These are phyloP conservation scores for Dysphania ambrosioides DNA, from an alignment of 148 eudicot genomes.

Conservation along the genomic window DNA sequence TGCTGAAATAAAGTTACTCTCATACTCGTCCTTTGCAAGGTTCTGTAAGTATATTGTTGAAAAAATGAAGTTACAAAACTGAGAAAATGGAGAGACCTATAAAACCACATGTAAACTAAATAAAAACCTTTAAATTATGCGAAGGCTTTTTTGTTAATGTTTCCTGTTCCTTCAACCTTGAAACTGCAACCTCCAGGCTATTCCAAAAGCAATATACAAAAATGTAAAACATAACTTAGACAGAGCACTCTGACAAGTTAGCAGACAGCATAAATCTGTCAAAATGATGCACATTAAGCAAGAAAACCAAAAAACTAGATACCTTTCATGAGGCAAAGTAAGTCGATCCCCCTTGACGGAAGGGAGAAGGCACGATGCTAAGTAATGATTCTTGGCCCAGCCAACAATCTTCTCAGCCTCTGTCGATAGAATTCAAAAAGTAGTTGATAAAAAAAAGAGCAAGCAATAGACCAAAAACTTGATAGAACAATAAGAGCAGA, in stretches of 20 bases:
- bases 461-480: background rate
- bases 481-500: background rate
- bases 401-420: conserved; percentile 97
- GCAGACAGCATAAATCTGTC: background rate
- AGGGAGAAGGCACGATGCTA: conserved; percentile 73
- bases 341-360: conserved; percentile 61
- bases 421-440: conserved; percentile 27
- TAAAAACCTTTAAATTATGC: conserved; percentile 74
- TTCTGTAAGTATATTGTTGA: conserved; percentile 44
- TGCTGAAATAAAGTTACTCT: conserved; percentile 90
- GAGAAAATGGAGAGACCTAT: background rate
- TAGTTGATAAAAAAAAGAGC: no score
- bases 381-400: conserved; percentile 91
- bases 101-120: background rate
- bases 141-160: conserved; percentile 65
- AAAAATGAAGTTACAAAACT: conserved; percentile 9
- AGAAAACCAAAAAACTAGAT: conserved; percentile 13
- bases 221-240: background rate
- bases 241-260: background rate
- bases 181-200: conserved; percentile 83
- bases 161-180: conserved; percentile 81
- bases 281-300: background rate
- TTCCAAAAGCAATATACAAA: background rate
- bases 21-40: conserved; percentile 98
- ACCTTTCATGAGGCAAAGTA: conserved; percentile 75